phyloP scores from a whole-genome alignment of 2,329 filamentous ascomycete genomes.

The Sporothrix humicola region DNA sequence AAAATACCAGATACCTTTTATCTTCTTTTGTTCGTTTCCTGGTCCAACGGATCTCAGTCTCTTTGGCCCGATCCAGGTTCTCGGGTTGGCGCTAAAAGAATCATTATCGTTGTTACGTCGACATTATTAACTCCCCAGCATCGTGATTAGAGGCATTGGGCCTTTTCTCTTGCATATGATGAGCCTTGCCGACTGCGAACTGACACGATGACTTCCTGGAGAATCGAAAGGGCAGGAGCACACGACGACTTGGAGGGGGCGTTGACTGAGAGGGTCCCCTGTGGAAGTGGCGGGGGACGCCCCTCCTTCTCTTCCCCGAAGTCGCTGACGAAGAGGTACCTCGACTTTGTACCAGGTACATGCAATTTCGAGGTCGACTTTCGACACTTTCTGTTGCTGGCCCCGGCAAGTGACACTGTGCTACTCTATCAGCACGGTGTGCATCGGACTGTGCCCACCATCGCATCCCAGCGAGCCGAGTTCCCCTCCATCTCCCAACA shows the following conservation, averaged over 20 bases:
- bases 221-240: neutral
- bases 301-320: neutral
- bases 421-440: conserved; percentile 1
- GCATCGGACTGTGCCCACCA: conserved; percentile 13
- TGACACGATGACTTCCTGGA: neutral
- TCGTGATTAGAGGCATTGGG: neutral
- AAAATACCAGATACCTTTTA: neutral
- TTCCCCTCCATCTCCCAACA: neutral
- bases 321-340: conserved; percentile 20
- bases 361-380: neutral
- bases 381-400: neutral
- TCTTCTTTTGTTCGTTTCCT: neutral
- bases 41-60: conserved; percentile 33
- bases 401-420: neutral
- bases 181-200: conserved; percentile 11
- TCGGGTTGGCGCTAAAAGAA: conserved; percentile 35
- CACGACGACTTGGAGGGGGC: neutral
- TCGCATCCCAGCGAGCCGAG: neutral
- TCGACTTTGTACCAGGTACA: neutral
- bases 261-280: neutral
- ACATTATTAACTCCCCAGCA: neutral
- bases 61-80: conserved; percentile 36
- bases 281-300: conserved; percentile 16
- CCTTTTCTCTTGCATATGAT: neutral
- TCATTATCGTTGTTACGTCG: neutral